Percentiles rank a stretch among this genome's conserved stretches.
Conservation (phyloP, 306 rosid genomes). For the Comarum palustre region DNA sequence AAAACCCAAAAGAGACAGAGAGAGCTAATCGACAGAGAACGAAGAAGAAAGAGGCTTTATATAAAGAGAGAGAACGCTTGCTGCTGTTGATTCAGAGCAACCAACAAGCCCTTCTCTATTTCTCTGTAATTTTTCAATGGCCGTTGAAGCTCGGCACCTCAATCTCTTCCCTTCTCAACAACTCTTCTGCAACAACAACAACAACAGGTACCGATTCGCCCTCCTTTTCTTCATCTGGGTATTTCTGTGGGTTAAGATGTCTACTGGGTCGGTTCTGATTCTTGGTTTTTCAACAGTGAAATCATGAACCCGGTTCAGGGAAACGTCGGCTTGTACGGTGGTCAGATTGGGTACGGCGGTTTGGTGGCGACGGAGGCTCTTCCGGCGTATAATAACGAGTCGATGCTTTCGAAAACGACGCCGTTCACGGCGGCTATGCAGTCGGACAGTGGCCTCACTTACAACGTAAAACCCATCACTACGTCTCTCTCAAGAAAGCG, state of each 20-base stretch:
- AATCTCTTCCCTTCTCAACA: constrained; percentile 66
- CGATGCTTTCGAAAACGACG: constrained; percentile 40
- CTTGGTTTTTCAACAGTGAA: constrained; percentile 34
- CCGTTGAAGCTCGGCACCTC: constrained; percentile 81
- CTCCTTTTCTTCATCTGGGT: background rate
- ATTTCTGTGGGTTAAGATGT: background rate
- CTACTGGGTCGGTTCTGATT: background rate
- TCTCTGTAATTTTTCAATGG: constrained; percentile 36
- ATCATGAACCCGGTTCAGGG: constrained; percentile 51
- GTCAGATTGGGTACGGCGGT: constrained; percentile 40
- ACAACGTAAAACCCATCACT: constrained; percentile 36
- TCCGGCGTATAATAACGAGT: constrained; percentile 44
- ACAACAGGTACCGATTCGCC: constrained; percentile 44
- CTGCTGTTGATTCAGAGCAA: background rate
- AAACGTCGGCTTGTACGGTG: constrained; percentile 35
- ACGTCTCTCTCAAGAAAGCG: constrained; percentile 49
- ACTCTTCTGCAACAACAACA: constrained; percentile 39
- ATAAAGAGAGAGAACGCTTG: constrained; percentile 2
- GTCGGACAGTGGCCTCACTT: constrained; percentile 68
- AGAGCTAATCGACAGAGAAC: background rate
- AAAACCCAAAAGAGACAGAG: background rate
- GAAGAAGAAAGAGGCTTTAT: background rate
- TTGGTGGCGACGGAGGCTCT: constrained; percentile 34
- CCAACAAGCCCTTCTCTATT: background rate
- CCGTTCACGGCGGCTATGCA: constrained; percentile 37